phyloP scores from a whole-genome alignment of 1,284 basidiomycete species.

The Pseudozyma sp. region DNA sequence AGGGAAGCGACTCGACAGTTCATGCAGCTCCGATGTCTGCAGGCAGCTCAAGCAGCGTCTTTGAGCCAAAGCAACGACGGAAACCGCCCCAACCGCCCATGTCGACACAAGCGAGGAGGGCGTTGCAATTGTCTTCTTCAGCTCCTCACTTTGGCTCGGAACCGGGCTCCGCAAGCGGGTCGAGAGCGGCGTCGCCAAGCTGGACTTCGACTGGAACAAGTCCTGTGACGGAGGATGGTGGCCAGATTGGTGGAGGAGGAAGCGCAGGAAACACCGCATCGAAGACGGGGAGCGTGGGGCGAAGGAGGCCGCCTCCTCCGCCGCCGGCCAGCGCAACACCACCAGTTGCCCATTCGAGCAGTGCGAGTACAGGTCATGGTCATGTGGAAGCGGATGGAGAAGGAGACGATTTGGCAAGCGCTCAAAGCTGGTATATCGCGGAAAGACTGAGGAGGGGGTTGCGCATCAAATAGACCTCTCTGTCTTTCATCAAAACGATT shows the following conservation, averaged over 20 bases:
- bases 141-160: conserved; percentile 2
- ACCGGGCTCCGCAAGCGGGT: background rate
- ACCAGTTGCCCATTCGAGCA: background rate
- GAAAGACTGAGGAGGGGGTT: conserved; percentile 35
- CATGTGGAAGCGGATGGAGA: background rate
- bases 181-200: conserved; percentile 6
- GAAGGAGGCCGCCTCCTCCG: conserved; percentile 14
- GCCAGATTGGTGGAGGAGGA: background rate
- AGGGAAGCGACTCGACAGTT: conserved; percentile 16
- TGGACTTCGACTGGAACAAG: background rate
- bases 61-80: conserved; percentile 1
- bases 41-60: too few relatives aligned
- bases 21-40: background rate
- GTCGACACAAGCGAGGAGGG: conserved; percentile 5
- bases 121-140: conserved; percentile 16
- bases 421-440: conserved; percentile 37
- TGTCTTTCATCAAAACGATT: too few relatives aligned
- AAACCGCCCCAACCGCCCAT: conserved; percentile 38
- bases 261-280: background rate
- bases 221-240: conserved; percentile 12
- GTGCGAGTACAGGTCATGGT: background rate
- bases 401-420: conserved; percentile 21
- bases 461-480: conserved; percentile 8
- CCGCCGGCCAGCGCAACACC: conserved; percentile 6
- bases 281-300: background rate